Evolutionary conservation across 257 asterid genomes (phyloP), one percentile per base, ranked within the genome.

Genomic region (Ballota nigra): DNA sequence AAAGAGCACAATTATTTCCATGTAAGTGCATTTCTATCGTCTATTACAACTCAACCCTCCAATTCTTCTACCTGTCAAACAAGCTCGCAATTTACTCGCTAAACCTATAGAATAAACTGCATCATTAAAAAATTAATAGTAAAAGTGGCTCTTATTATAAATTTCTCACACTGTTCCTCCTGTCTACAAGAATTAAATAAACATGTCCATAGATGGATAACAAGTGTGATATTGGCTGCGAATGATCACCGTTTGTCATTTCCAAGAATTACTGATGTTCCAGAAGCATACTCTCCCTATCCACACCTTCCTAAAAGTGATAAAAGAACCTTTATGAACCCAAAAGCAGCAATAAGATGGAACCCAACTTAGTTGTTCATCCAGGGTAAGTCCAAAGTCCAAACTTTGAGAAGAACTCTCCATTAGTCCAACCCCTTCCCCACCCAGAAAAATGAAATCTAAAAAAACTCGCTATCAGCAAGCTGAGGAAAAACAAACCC

Each of bases 121-220:
- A 38, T 38, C 12, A 8, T 38, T 38, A 8, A 38, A 26, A 26
- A 51, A 63, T 16, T 5, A 20, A 31, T 15, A 41, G 68, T 45
- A 43, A 67, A 31, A 31, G 24, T 13, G 41, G 45, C 16, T 53
- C 57, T 28, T 18, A 38, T 6, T 52, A 28, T 10, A 57, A 26
- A 26, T 11, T 7, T 19, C 33, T 63, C 15, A 20, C 8, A 20
- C 34, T 36, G 43, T 69, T 60, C 26, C 12, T 26, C 51, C 59
- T 34, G 31, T 52, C 66, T 51, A 19, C 8, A 38, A 58, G 66
- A 63, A 11, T 38, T 65, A 24, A 55, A 59, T 38, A 71, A 59
- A 66, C 66, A 71, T 49, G 66, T 18, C 23, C 59, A 24, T 23
- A 58, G 70, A 71, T 55, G 69, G 67, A 45, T 58, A 58, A 45